phyloP scores from a whole-genome alignment of 352 stramenopile species.

The Phytophthora lateralis region DNA sequence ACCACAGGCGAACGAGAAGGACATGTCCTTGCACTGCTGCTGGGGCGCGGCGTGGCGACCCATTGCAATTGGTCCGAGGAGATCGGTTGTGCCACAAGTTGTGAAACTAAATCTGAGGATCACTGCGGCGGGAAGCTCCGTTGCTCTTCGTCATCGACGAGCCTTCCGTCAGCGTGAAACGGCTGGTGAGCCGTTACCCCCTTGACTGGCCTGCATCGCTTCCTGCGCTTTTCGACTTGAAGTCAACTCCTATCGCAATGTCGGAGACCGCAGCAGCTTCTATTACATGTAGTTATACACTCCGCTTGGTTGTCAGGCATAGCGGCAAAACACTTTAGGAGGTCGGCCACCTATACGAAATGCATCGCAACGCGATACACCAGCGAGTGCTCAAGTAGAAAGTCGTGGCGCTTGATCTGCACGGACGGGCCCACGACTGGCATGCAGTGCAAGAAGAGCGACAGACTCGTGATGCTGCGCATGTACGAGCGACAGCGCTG shows the following conservation, averaged over 20 bases:
- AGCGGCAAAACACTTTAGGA: slow-evolving; percentile 11
- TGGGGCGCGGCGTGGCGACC: slow-evolving; percentile 1
- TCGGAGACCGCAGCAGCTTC: not conserved
- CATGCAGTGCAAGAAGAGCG: slow-evolving; percentile 78
- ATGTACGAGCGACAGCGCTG: slow-evolving; percentile 74
- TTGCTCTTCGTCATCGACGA: slow-evolving; percentile 9
- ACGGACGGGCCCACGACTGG: slow-evolving; percentile 68
- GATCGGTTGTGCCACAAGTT: too few species aligned
- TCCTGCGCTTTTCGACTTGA: not conserved
- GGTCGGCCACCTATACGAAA: slow-evolving; percentile 58
- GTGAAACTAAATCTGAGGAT: slow-evolving; percentile 24
- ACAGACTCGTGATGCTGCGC: slow-evolving; percentile 83
- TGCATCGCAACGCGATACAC: slow-evolving; percentile 83
- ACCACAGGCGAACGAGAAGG: slow-evolving; percentile 88
- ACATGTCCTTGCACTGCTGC: slow-evolving; percentile 28
- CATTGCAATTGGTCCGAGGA: slow-evolving; percentile 7
- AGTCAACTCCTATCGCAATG: not conserved
- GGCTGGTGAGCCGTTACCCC: slow-evolving; percentile 4
- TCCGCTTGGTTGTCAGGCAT: not conserved
- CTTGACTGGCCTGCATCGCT: slow-evolving; percentile 1
- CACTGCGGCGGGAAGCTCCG: not conserved
- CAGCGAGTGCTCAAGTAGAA: slow-evolving; percentile 77
- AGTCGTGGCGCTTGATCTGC: slow-evolving; percentile 82
- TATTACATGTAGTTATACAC: slow-evolving; percentile 12
- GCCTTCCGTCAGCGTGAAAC: too few species aligned